phyloP scores from a whole-genome alignment of 2,329 filamentous ascomycete species.

The Fusarium transvaalense region DNA sequence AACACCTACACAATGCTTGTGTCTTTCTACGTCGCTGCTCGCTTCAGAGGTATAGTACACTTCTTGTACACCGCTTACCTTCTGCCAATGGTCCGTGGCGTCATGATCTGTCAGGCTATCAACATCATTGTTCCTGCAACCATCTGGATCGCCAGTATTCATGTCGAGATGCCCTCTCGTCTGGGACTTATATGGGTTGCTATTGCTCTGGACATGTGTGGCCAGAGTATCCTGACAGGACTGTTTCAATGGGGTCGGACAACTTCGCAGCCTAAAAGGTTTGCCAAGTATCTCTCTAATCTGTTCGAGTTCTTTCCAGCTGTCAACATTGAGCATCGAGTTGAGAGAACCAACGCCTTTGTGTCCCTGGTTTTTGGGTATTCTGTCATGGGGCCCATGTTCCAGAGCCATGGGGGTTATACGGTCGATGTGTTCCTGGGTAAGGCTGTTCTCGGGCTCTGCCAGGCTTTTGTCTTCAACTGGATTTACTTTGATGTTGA shows the following conservation, averaged over 20 bases:
- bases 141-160: conserved; percentile 71
- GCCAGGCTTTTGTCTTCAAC: conserved; percentile 70
- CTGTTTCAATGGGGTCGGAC: conserved; percentile 52
- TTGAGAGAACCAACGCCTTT: conserved; percentile 74
- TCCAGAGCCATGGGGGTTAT: conserved; percentile 62
- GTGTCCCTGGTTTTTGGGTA: conserved; percentile 75
- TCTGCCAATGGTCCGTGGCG: conserved; percentile 68
- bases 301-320: conserved; percentile 71
- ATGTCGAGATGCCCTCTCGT: conserved; percentile 66
- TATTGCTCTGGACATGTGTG: conserved; percentile 66
- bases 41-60: conserved; percentile 66
- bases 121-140: conserved; percentile 61
- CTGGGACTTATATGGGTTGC: conserved; percentile 69
- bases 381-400: conserved; percentile 71
- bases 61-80: conserved; percentile 59
- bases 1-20: conserved; percentile 70
- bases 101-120: conserved; percentile 64
- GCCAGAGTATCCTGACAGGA: conserved; percentile 58
- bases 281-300: conserved; percentile 48
- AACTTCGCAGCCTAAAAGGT: conserved; percentile 33
- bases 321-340: conserved; percentile 74
- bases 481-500: conserved; percentile 76
- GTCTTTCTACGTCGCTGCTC: conserved; percentile 70
- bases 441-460: conserved; percentile 69
- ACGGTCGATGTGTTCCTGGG: conserved; percentile 70